These are phyloP conservation scores for Sugiyamaella paludigena DNA, from an alignment of 1,139 yeast genomes.

Conservation along the genomic window DNA sequence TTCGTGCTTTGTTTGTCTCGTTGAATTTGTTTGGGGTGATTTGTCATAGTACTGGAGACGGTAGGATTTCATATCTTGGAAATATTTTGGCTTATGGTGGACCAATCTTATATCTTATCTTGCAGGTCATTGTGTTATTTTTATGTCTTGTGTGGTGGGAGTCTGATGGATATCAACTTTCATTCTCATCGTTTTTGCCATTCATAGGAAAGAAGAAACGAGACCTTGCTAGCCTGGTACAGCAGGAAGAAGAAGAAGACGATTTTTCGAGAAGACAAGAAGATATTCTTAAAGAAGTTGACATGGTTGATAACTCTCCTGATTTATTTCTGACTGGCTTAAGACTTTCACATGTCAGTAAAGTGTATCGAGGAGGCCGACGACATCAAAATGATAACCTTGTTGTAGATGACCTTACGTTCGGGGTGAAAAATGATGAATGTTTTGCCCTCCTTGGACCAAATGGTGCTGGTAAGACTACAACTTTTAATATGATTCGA, in stretches of 20 bases:
- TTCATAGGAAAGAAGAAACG: not conserved
- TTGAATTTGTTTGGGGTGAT: constrained; percentile 38
- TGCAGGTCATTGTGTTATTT: constrained; percentile 31
- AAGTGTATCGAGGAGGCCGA: constrained; percentile 26
- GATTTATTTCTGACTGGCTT: constrained; percentile 29
- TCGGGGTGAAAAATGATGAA: constrained; percentile 37
- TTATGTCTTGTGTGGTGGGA: constrained; percentile 38
- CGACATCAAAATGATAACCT: constrained; percentile 11
- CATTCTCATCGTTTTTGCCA: not conserved
- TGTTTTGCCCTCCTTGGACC: constrained; percentile 66
- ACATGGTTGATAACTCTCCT: constrained; percentile 20
- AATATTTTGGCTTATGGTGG: constrained; percentile 38
- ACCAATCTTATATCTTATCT: constrained; percentile 36
- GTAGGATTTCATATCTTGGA: constrained; percentile 31
- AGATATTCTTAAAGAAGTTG: constrained; percentile 22
- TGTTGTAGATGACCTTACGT: constrained; percentile 38
- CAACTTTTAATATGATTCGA: constrained; percentile 66
- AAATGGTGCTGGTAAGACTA: constrained; percentile 98
- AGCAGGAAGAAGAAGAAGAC: not conserved
- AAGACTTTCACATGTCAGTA: constrained; percentile 33
- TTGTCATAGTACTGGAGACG: constrained; percentile 28
- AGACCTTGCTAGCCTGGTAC: too few species aligned
- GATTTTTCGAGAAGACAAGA: not conserved
- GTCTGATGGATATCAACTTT: constrained; percentile 31
- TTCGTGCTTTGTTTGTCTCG: constrained; percentile 36